These are phyloP conservation scores for Tetraselmis striata DNA, from an alignment of 139 green algal genomes.

Conservation along the genomic window DNA sequence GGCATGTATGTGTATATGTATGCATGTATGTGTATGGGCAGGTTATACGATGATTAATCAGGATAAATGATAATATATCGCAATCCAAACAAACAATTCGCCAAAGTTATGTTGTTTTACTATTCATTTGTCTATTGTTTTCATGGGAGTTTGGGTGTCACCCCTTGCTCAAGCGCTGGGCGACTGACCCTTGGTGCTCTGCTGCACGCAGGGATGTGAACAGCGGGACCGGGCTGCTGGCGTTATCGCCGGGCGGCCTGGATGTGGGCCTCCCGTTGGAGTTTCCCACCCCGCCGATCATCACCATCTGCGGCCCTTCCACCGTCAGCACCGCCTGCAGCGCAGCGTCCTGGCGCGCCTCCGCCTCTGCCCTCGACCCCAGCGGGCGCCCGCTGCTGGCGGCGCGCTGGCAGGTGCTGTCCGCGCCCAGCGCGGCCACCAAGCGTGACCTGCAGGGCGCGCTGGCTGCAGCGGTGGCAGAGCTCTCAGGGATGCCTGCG, in stretches of 20 bases:
- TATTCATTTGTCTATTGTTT: no score
- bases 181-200: no score
- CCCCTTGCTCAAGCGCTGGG: no score
- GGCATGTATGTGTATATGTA: no score
- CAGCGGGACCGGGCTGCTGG: background rate
- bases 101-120: no score
- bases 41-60: no score
- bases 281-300: background rate
- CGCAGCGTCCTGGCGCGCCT: background rate
- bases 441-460: background rate
- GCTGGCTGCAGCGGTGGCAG: background rate
- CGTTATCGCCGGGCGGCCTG: background rate
- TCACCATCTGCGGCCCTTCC: background rate
- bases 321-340: background rate
- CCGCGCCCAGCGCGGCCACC: background rate
- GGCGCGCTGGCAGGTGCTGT: background rate
- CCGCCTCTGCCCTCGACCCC: background rate
- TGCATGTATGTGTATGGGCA: no score
- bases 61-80: no score
- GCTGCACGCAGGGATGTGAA: background rate
- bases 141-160: no score
- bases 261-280: background rate
- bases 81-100: no score
- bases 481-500: background rate
- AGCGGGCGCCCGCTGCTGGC: background rate